These are phyloP conservation scores for Castanea mollissima DNA, from an alignment of 306 rosid genomes.

Conservation along the genomic window DNA sequence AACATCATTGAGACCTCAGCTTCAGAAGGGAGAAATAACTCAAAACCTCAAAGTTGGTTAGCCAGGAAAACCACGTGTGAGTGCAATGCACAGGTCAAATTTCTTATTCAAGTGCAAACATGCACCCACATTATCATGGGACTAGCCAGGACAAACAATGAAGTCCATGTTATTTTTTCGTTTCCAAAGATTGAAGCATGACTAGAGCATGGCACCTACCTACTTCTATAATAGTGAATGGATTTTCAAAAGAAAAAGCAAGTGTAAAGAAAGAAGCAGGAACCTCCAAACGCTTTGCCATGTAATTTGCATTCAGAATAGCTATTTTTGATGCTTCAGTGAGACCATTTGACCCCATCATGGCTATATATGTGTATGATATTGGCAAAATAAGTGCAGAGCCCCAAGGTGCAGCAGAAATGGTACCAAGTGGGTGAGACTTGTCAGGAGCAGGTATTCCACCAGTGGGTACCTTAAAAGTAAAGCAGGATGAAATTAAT, in stretches of 20 bases:
- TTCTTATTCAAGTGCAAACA: not conserved
- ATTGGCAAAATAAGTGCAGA: slow-evolving; percentile 99
- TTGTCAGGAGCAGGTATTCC: slow-evolving; percentile 88
- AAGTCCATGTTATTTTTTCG: not conserved
- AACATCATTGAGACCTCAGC: not conserved
- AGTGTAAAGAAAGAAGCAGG: slow-evolving; percentile 13
- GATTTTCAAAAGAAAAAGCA: not conserved
- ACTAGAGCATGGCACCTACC: not conserved
- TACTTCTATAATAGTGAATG: not conserved
- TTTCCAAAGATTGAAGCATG: not conserved
- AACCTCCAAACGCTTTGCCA: slow-evolving; percentile 98
- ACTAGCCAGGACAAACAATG: not conserved
- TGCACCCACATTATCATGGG: not conserved
- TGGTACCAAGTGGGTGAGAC: slow-evolving; percentile 85
- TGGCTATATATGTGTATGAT: slow-evolving; percentile 92
- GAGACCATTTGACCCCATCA: slow-evolving; percentile 99
- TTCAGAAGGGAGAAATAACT: not conserved
- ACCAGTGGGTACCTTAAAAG: slow-evolving; percentile 68
- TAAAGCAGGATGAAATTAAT: not conserved
- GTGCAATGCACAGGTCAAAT: not conserved
- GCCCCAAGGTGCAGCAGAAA: slow-evolving; percentile 99
- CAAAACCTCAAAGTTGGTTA: not conserved
- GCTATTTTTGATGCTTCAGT: slow-evolving; percentile 96
- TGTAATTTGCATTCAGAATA: slow-evolving; percentile 95
- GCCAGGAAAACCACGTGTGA: not conserved